phyloP scores from a whole-genome alignment of 805 yeast species.

The Cyberlindnera japonica region DNA sequence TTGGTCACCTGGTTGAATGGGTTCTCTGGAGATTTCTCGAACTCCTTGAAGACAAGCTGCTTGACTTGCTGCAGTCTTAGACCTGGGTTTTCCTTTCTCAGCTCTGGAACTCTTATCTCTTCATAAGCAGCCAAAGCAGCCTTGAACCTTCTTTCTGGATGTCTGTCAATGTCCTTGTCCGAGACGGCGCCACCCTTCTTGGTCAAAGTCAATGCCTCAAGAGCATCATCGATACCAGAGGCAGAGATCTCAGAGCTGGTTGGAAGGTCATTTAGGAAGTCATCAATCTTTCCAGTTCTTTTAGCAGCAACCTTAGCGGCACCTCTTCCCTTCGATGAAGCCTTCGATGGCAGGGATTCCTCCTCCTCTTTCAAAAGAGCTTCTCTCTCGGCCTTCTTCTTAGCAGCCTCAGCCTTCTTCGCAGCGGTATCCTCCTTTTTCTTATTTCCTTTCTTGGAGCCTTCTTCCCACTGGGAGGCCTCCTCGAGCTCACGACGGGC shows the following conservation, averaged over 20 bases:
- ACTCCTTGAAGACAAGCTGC: slow-evolving; percentile 71
- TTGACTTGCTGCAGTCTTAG: slow-evolving; percentile 75
- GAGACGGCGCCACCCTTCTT: slow-evolving; percentile 52
- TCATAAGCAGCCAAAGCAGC: slow-evolving; percentile 74
- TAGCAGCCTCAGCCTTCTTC: slow-evolving; percentile 71
- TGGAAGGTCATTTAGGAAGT: slow-evolving; percentile 52
- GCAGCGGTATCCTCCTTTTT: slow-evolving; percentile 67
- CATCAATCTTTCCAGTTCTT: slow-evolving; percentile 61
- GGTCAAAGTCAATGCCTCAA: slow-evolving; percentile 72
- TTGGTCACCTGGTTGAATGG: slow-evolving; percentile 76
- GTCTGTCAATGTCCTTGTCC: slow-evolving; percentile 69
- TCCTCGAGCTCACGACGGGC: slow-evolving; percentile 49
- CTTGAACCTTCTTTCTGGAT: slow-evolving; percentile 85
- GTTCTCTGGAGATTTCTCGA: slow-evolving; percentile 74
- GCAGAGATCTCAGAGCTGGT: slow-evolving; percentile 58
- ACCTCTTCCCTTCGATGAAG: slow-evolving; percentile 57
- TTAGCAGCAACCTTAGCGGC: slow-evolving; percentile 62
- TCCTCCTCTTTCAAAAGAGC: slow-evolving; percentile 62
- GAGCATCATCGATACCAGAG: slow-evolving; percentile 70
- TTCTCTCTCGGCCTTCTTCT: slow-evolving; percentile 81
- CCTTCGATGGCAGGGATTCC: slow-evolving; percentile 57
- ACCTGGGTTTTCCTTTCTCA: slow-evolving; percentile 76
- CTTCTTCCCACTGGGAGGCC: slow-evolving; percentile 65
- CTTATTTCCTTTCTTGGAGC: slow-evolving; percentile 63
- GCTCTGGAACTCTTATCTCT: slow-evolving; percentile 65